Evolutionary conservation across 495 filamentous ascomycete genomes (phyloP), one percentile per base, ranked within the genome.

Genomic region (Hyaloscypha bicolor): DNA sequence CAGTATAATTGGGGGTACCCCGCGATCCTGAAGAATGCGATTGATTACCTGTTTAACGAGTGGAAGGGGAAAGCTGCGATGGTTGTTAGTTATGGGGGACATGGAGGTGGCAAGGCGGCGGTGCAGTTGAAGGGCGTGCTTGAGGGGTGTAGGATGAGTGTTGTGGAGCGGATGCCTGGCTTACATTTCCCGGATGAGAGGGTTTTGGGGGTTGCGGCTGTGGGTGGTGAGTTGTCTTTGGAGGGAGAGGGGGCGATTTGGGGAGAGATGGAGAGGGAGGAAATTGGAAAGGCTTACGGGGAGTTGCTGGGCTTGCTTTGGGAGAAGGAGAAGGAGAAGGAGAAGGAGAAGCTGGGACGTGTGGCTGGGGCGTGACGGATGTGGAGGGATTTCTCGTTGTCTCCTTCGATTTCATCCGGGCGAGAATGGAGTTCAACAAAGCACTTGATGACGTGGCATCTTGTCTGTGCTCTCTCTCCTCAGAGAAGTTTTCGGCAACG

Each of bases 11-110:
- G 81, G 80, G 77, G 80, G 21, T 76, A 83, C 45, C 78, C 85
- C 0, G 86, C 85, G 0, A 81, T 78, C 33, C 67, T 86, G 53
- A 89, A 89, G 77, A 88, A 88, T 71, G 87, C 87, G 19, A 81
- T 89, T 56, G 86, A 89, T 71, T 88, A 87, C 70, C 78, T 90
- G 0, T 76, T 78, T 55, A 70, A 85, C 68, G 86, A 90, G 72
- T 88, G 86, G 86, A 79, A 74, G 62, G 84, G 82, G 32, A 89
- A 88, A 74, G 82, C 86, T 0, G 82, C 81, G 22, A 77, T 76
- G 62, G 79, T 88, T 66, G 80, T 89, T 16, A 83, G 76, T 62
- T 88, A 87, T 76, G 86, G 86, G 4, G 77, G 80, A 0, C 62
- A 77, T 55, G 84, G 85, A 21, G 85, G 85, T 42, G 73, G 72